Conservation (phyloP, 371 early-diverging fungal species). For the Circinella umbellata region DNA sequence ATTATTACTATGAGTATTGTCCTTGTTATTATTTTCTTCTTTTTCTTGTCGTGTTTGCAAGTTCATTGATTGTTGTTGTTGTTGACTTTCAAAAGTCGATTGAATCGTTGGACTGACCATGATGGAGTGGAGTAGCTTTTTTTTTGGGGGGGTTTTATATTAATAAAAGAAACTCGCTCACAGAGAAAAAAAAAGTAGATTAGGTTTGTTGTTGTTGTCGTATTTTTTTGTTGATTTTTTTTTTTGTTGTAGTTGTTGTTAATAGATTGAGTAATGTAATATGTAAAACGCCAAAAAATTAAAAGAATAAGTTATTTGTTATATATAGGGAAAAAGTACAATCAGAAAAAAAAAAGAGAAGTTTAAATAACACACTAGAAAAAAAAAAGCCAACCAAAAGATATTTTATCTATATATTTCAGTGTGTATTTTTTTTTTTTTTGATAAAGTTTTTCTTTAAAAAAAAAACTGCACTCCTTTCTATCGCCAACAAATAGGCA, state of each 20-base stretch:
- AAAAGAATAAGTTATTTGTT: too few relatives aligned
- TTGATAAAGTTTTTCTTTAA: background rate
- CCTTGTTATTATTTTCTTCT: background rate
- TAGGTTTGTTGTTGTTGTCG: background rate
- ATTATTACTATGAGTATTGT: too few relatives aligned
- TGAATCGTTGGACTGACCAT: conserved; percentile 3
- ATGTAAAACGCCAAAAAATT: too few relatives aligned
- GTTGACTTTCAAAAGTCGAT: conserved; percentile 1
- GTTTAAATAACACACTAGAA: background rate
- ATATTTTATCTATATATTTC: background rate
- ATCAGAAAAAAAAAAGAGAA: background rate
- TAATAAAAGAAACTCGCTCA: background rate
- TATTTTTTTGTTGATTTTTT: too few relatives aligned
- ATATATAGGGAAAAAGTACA: too few relatives aligned
- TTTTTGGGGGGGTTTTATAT: too few relatives aligned
- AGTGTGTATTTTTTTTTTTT: too few relatives aligned
- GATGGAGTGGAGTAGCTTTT: background rate
- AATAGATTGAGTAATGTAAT: too few relatives aligned
- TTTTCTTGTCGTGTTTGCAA: background rate
- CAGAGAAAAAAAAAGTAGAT: background rate
- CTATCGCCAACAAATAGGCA: background rate
- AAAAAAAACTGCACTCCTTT: background rate
- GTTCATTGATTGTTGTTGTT: background rate
- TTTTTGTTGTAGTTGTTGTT: too few relatives aligned
- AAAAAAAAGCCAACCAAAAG: background rate